Evolutionary conservation across 768 basidiomycete genomes (phyloP).

Genomic region (Termitomyces sp.): DNA sequence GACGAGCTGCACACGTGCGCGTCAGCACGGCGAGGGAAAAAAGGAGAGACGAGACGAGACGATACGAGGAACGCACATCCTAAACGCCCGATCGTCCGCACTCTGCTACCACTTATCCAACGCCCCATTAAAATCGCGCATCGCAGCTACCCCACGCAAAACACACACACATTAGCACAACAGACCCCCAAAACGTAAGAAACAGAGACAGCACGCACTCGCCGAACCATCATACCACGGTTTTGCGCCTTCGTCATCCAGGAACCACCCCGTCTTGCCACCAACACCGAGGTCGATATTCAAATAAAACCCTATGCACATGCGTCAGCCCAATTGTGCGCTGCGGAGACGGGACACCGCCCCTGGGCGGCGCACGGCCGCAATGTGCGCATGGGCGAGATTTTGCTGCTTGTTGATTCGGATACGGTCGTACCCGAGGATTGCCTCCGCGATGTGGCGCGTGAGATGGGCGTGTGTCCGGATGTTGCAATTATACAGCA

Average conservation of each 20-base stretch:
- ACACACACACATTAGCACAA: not conserved
- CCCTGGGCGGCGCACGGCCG: constrained; percentile 76
- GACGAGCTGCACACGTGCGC: constrained; percentile 12
- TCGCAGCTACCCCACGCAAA: constrained; percentile 54
- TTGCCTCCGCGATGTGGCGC: constrained; percentile 79
- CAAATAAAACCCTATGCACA: constrained; percentile 62
- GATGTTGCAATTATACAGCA: constrained; percentile 85
- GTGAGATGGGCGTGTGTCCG: constrained; percentile 71
- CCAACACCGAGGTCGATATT: constrained; percentile 72
- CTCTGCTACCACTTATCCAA: constrained; percentile 55
- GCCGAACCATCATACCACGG: constrained; percentile 67
- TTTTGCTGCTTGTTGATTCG: constrained; percentile 76
- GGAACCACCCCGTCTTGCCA: constrained; percentile 87
- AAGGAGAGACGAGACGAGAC: no score
- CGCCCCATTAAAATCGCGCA: constrained; percentile 60
- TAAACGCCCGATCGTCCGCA: constrained; percentile 55
- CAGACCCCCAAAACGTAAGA: no score
- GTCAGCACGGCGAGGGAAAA: not conserved
- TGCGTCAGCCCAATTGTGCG: constrained; percentile 30
- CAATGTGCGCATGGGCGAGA: constrained; percentile 65
- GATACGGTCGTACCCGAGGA: constrained; percentile 79
- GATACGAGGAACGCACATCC: no score
- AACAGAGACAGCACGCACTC: constrained; percentile 41
- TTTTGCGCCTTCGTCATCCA: constrained; percentile 67
- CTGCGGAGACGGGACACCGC: constrained; percentile 37